A percentile compares a stretch with the other conserved stretches of the same genome.
Evolutionary conservation across 345 rosid genomes (phyloP).

Genomic region (Gossypium longicalyx): DNA sequence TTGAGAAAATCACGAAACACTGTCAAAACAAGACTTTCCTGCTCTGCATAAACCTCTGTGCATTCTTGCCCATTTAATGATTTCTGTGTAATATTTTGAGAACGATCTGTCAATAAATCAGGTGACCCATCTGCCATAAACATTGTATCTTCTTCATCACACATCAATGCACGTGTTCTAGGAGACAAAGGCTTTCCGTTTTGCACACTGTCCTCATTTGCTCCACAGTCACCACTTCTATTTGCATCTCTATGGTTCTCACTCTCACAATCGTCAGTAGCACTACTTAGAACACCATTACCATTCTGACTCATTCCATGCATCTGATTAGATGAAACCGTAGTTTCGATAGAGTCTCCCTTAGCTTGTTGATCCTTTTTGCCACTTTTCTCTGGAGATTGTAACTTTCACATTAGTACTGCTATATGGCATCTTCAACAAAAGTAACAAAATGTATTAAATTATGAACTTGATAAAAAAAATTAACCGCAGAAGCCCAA

Average conservation of each 20-base stretch:
- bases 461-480: neutral
- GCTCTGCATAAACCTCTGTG: slow-evolving; percentile 9
- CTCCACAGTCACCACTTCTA: slow-evolving; percentile 24
- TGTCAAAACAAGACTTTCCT: slow-evolving; percentile 9
- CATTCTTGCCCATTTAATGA: neutral
- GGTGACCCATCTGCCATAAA: neutral
- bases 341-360: slow-evolving; percentile 12
- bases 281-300: slow-evolving; percentile 24
- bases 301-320: slow-evolving; percentile 24
- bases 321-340: slow-evolving; percentile 24
- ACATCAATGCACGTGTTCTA: slow-evolving; percentile 2
- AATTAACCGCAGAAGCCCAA: neutral
- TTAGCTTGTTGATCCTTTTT: slow-evolving; percentile 18
- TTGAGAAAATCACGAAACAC: slow-evolving; percentile 9
- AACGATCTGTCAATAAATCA: neutral
- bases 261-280: slow-evolving; percentile 14
- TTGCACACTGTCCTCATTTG: neutral
- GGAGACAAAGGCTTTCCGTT: slow-evolving; percentile 1
- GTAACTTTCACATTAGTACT: neutral
- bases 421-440: neutral
- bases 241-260: slow-evolving; percentile 22
- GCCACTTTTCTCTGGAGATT: slow-evolving; percentile 25
- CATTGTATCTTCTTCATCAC: slow-evolving; percentile 8
- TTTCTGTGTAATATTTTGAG: neutral
- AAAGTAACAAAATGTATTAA: neutral